These are phyloP conservation scores for Podospora pseudocomata DNA, from an alignment of 495 filamentous ascomycete species.

Conservation along the genomic window DNA sequence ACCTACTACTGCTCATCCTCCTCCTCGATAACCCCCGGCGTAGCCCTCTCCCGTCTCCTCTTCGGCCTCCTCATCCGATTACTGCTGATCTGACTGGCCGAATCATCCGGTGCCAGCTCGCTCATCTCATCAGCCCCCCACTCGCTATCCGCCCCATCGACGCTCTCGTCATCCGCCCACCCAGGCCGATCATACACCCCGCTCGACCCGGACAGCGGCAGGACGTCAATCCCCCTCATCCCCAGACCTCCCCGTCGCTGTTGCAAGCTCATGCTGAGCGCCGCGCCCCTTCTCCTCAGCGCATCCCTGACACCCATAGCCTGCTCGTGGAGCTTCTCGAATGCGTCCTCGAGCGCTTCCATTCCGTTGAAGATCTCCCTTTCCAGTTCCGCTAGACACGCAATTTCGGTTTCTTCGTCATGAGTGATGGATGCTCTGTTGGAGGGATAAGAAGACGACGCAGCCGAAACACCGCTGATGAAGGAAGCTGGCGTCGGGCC, in stretches of 20 bases:
- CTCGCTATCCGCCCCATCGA: constrained; percentile 53
- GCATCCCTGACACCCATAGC: constrained; percentile 77
- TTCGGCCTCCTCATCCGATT: constrained; percentile 67
- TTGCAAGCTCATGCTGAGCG: constrained; percentile 73
- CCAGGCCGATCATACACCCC: constrained; percentile 40
- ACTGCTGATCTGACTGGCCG: constrained; percentile 83
- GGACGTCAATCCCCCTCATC: constrained; percentile 39
- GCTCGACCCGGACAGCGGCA: constrained; percentile 40
- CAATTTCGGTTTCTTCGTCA: constrained; percentile 93
- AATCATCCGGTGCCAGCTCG: constrained; percentile 70
- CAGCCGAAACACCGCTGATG: constrained; percentile 40
- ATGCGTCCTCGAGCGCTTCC: constrained; percentile 92
- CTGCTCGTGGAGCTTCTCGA: constrained; percentile 82
- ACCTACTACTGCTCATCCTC: constrained; percentile 42
- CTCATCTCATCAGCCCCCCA: constrained; percentile 66
- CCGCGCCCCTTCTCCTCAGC: constrained; percentile 74
- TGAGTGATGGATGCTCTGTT: constrained; percentile 60
- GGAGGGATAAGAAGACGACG: constrained; percentile 33
- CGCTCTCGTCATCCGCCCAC: constrained; percentile 49
- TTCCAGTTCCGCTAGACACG: constrained; percentile 83
- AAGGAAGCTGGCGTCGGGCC: constrained; percentile 48
- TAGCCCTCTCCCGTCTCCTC: constrained; percentile 67
- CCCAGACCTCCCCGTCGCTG: constrained; percentile 51
- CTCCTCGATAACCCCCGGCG: constrained; percentile 81
- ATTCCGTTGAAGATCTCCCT: constrained; percentile 89